A percentile compares a stretch with the other conserved stretches of the same genome.
Evolutionary conservation across 2,329 filamentous ascomycete species (phyloP).

Genomic region (Pseudofabraea citricarpa): DNA sequence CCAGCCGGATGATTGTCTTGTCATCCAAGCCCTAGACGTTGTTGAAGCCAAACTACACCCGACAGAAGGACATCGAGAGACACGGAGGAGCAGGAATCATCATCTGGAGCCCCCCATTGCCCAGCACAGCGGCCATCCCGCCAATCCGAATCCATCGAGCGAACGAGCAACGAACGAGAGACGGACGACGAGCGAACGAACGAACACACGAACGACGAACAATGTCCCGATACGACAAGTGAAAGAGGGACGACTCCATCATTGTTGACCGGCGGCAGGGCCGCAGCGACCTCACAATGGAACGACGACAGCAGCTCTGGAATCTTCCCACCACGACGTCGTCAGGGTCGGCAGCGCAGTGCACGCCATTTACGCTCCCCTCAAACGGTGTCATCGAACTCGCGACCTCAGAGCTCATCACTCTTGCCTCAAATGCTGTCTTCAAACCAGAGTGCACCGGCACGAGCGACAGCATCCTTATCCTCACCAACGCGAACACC

Average conservation of each 20-base stretch:
- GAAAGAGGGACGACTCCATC: slow-evolving; percentile 3
- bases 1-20: slow-evolving; percentile 1
- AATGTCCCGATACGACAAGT: slow-evolving; percentile 15
- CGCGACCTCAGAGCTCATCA: slow-evolving; percentile 31
- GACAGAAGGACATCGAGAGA: too few relatives aligned
- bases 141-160: too few relatives aligned
- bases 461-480: slow-evolving; percentile 20
- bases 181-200: too few relatives aligned
- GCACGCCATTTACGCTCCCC: slow-evolving; percentile 58
- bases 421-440: slow-evolving; percentile 41
- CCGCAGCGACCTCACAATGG: slow-evolving; percentile 21
- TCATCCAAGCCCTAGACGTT: slow-evolving; percentile 1
- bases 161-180: too few relatives aligned
- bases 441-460: slow-evolving; percentile 44
- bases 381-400: slow-evolving; percentile 46
- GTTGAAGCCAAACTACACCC: too few relatives aligned
- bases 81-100: too few relatives aligned
- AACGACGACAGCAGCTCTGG: slow-evolving; percentile 23
- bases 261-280: slow-evolving; percentile 20
- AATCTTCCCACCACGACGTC: slow-evolving; percentile 28
- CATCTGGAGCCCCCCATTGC: too few relatives aligned
- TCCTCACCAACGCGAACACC: slow-evolving; percentile 17
- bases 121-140: too few relatives aligned
- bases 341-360: slow-evolving; percentile 39
- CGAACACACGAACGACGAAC: slow-evolving; percentile 2